Conservation (phyloP, 805 yeast species). For the Wickerhamomyces subpelliculosus region DNA sequence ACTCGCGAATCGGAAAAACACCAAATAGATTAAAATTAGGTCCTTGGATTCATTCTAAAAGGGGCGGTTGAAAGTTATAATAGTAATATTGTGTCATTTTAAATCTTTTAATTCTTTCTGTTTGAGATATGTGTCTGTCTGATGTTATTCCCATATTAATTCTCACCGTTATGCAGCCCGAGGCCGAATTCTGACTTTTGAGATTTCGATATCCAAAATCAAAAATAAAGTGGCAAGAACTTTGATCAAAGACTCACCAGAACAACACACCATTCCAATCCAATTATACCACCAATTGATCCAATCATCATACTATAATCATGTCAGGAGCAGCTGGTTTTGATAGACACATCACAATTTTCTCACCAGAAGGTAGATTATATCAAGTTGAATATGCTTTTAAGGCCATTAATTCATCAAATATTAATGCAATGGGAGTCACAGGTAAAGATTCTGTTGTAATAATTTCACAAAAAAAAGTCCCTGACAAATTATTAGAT, state of each 20-base stretch:
- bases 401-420: conserved; percentile 91
- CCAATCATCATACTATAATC: not conserved
- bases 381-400: conserved; percentile 98
- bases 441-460: conserved; percentile 85
- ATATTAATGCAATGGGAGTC: conserved; percentile 82
- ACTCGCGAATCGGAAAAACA: too few relatives aligned
- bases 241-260: not conserved
- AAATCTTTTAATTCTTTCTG: too few relatives aligned
- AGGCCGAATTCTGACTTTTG: too few relatives aligned
- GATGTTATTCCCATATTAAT: too few relatives aligned
- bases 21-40: too few relatives aligned
- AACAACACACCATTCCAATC: not conserved
- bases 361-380: conserved; percentile 96
- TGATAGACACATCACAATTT: conserved; percentile 97
- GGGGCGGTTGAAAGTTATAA: too few relatives aligned
- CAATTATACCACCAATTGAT: not conserved
- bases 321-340: conserved; percentile 77
- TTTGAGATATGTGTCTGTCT: too few relatives aligned
- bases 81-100: too few relatives aligned
- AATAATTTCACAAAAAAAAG: conserved; percentile 89
- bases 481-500: conserved; percentile 90
- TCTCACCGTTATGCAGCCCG: too few relatives aligned
- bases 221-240: not conserved
- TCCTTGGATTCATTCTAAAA: too few relatives aligned
- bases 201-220: too few relatives aligned